phyloP scores from a whole-genome alignment of 2,329 filamentous ascomycete species.

The Fusarium penzigii region DNA sequence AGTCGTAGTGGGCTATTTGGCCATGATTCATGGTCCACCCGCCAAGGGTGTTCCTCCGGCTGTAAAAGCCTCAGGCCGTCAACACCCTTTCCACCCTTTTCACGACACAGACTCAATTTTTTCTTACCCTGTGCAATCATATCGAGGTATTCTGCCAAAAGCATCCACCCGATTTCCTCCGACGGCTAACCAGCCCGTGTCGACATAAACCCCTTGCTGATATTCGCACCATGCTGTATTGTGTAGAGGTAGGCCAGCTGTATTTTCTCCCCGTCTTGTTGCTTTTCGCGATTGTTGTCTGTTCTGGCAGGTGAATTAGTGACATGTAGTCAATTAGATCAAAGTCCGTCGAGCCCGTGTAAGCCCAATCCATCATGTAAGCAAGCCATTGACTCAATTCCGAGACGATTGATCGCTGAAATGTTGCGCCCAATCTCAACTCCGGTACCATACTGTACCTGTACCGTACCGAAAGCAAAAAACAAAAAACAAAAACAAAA shows the following conservation, averaged over 20 bases:
- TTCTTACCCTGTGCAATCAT: conserved; percentile 28
- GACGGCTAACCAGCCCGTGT: conserved; percentile 33
- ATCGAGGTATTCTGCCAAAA: conserved; percentile 27
- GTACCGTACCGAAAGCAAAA: too few species aligned
- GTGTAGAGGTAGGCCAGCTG: conserved; percentile 6
- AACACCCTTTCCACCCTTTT: conserved; percentile 14
- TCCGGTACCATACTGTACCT: too few species aligned
- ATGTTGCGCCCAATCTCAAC: too few species aligned
- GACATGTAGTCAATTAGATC: too few species aligned
- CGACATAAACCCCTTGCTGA: conserved; percentile 20
- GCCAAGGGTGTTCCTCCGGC: conserved; percentile 32
- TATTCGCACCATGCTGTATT: conserved; percentile 30
- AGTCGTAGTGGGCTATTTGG: conserved; percentile 17
- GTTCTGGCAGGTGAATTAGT: neutral
- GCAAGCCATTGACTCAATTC: too few species aligned
- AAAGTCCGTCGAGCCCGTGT: too few species aligned
- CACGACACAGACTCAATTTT: neutral
- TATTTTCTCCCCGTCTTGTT: conserved; percentile 2
- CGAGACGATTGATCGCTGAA: too few species aligned
- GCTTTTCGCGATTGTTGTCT: conserved; percentile 6
- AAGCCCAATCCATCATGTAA: too few species aligned
- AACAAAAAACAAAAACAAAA: conserved; percentile 33
- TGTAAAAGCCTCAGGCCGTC: conserved; percentile 37
- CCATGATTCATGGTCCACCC: conserved; percentile 38
- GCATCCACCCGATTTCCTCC: conserved; percentile 39